Evolutionary conservation across 2,329 filamentous ascomycete genomes (phyloP), one percentile per base, ranked within the genome.

Genomic region (Tolypocladium tundrense): DNA sequence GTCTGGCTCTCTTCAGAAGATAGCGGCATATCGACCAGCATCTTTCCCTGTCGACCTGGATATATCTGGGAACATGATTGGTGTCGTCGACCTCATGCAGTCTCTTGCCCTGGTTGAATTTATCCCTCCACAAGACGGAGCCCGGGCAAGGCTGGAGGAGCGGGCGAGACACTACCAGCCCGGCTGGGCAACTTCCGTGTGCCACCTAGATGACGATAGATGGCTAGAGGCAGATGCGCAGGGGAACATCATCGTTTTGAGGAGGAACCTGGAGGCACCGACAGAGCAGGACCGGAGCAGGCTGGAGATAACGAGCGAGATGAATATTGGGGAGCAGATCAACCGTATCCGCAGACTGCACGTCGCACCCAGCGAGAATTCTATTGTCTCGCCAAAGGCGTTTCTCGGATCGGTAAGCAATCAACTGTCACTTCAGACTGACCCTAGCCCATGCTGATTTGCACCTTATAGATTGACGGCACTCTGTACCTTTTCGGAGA

Each of bases 41-140:
- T 95, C 91, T 0, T 89, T 90, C 39, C 92, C 94, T 0, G 84
- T 96, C 19, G 90, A 93, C 63, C 71, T 97, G 8, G 85, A 87
- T 11, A 81, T 97, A 16, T 83, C 84, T 1, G 88, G 82, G 1
- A 86, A 87, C 63, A 79, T 83, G 31, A 92, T 99, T 61, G 90
- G 89, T 0, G 86, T 97, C 11, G 89, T 88, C 0, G 94, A 99
- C 68, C 76, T 99, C 52, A 97, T 96, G 89, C 97, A 97, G 74
- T 96, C 90, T 1, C 78, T 96, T 31, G 86, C 88, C 1, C 75
- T 97, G 7, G 77, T 97, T 10, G 80, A 94, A 67, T 94, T 88
- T 67, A 76, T 79, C 0, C 79, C 80, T 3, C 80, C 84, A 2
- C 70, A 78, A 27, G 73, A 82, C 3, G 83, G 81, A 1, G 72